Evolutionary conservation across 177 flowering plant species (phyloP).

Genomic region (Telopea speciosissima): DNA sequence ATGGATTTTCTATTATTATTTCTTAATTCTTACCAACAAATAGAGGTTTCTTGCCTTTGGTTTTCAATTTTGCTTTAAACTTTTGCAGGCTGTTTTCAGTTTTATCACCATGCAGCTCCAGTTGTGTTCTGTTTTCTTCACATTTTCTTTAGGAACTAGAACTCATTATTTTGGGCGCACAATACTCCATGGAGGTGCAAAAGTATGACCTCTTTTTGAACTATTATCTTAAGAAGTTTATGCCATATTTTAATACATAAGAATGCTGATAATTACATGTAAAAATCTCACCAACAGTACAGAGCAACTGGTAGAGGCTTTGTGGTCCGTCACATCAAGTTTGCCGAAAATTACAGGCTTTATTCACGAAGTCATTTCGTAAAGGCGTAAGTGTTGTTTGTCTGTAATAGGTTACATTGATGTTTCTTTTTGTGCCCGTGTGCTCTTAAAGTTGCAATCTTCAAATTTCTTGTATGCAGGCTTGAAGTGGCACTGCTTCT

Average conservation of each 20-base stretch:
- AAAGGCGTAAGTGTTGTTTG: slow-evolving; percentile 63
- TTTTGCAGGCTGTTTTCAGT: slow-evolving; percentile 78
- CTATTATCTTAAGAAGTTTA: neutral
- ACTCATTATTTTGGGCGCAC: slow-evolving; percentile 97
- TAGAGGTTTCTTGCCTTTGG: neutral
- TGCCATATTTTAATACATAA: neutral
- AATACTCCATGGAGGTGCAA: slow-evolving; percentile 93
- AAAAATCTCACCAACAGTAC: slow-evolving; percentile 42
- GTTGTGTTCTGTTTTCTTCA: slow-evolving; percentile 86
- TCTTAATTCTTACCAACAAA: too few relatives aligned
- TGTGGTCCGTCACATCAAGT: slow-evolving; percentile 89
- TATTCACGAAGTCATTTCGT: slow-evolving; percentile 93
- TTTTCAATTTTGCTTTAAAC: neutral
- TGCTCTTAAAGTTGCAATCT: neutral
- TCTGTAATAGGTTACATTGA: neutral
- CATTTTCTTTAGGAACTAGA: slow-evolving; percentile 86
- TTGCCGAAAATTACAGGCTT: slow-evolving; percentile 89
- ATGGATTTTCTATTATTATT: too few relatives aligned
- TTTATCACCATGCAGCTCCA: slow-evolving; percentile 93
- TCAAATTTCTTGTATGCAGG: slow-evolving; percentile 31
- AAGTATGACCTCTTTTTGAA: slow-evolving; percentile 36
- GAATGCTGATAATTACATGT: slow-evolving; percentile 1
- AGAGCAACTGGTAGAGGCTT: slow-evolving; percentile 94
- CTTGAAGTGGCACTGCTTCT: slow-evolving; percentile 89
- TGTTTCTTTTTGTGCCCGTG: neutral